phyloP scores from a whole-genome alignment of 331 rosid genomes.

The Quercus tomentella region DNA sequence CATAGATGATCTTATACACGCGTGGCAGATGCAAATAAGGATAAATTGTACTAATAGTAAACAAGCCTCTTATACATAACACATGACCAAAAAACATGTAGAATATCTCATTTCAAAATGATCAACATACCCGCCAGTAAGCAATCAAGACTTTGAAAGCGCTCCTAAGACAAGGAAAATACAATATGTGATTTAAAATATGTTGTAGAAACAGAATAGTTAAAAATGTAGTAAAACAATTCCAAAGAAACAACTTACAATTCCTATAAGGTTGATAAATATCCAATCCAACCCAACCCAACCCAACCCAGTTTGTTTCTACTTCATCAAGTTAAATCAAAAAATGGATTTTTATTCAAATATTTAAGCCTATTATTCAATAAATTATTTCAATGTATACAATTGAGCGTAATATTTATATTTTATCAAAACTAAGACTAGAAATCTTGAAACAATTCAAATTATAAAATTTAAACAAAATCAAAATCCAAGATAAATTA shows the following conservation, averaged over 20 bases:
- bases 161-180: conserved; percentile 58
- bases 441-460: no score
- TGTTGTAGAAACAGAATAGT: background rate
- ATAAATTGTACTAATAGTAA: background rate
- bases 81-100: conserved; percentile 15
- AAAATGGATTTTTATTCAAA: no score
- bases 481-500: no score
- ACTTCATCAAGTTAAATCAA: no score
- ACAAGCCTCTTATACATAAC: conserved; percentile 2
- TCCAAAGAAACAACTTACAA: conserved; percentile 38
- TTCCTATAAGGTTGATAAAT: conserved; percentile 85
- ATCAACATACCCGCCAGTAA: conserved; percentile 83
- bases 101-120: background rate
- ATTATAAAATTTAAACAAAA: no score
- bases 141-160: conserved; percentile 94
- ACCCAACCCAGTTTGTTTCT: no score
- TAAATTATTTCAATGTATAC: no score
- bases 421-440: no score
- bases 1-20: background rate
- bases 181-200: background rate
- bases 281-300: no score
- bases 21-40: background rate
- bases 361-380: no score
- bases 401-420: no score
- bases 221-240: background rate